Evolutionary conservation across 805 yeast genomes (phyloP), one percentile per base, ranked within the genome.

Genomic region (Ogataea dorogensis): DNA sequence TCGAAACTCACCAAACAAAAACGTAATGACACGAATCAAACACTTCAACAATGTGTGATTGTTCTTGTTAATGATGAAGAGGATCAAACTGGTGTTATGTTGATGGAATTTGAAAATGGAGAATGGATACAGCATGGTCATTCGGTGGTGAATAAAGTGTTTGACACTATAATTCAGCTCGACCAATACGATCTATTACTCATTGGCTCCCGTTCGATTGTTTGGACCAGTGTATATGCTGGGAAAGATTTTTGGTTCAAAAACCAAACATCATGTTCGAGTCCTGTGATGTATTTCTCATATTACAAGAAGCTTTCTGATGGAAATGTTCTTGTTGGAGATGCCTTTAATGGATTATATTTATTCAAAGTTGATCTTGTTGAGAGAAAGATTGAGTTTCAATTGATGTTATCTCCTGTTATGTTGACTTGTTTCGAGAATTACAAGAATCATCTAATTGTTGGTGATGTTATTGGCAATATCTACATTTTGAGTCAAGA

Each of bases 381-480:
- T 15, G 10, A 40, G 8, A 20, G 29, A n/a, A 27, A 23, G 5
- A 19, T 12, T 3, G 17, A 16, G 11, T 5, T 35, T 5, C 16
- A 24, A 10, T 17, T 23, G 7, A 20, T 39, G 7, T 17, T 42
- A n/a, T 38, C 40, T 4, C 38, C 47, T 6, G 33, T 33, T 5
- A 17, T 49, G 17, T 33, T 28, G 12, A 36, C 21, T 22, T 35
- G 20, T 10, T 36, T 36, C 8, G 31, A 27, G 1, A 20, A 46
- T 18, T 44, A 44, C 10, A 29, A 28, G 8, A 44, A 51, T 31
- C 39, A 44, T 7, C 11, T 56, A 5, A 19, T 47, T 0, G 40
- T 51, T 15, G 56, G 58, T 17, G 61, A 56, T 38, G 5, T 47
- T 5, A 27, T 49, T 12, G 61, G 61, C 2, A 56, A 56, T 27